Evolutionary conservation across 768 basidiomycete species (phyloP), one percentile per base, ranked within the genome.

Genomic region (Phlebiopsis flavidoalba): DNA sequence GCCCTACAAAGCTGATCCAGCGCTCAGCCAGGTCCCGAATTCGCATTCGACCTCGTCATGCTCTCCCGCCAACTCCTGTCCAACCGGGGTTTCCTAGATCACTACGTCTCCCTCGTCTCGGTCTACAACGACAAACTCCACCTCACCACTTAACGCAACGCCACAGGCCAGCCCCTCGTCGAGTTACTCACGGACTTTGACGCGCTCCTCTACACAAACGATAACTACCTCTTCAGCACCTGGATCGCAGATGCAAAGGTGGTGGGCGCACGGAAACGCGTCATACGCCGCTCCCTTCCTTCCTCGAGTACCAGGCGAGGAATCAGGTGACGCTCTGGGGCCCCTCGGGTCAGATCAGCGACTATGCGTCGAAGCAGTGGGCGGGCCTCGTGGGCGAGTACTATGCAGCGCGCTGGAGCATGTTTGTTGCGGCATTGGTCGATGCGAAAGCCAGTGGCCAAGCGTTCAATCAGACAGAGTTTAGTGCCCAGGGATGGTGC

Each of bases 311-410:
- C 58, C 69, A 72, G 51, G 74, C 77, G 17, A 67, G 76, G 21
- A 78, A 77, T 63, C 77, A 78, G 66, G 70, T 78, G 63, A 78
- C 76, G 33, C 72, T 78, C 26, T 78, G 77, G 76, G 77, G 77
- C n/a, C 75, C 76, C 1, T 69, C 67, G 19, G 76, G 77, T 8
- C 64, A 76, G 65, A 76, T 75, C 70, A 71, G 72, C 55, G 77
- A 77, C 61, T 78, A 78, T 53, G 77, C 76, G 22, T 75, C 75
- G 22, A 78, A 78, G 56, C 72, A 75, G 62, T 78, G 76, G 76
- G 73, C 70, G 0, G 76, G 77, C 3, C 69, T 78, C 53, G 72
- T 78, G 33, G 65, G 71, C 15, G 66, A 64, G 1, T 78, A 77
- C 66, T 78, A 78, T 61, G 60, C 49, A 0, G 46, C 53, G 31